Evolutionary conservation across 257 asterid species (phyloP), one percentile per base, ranked within the genome.

Genomic region (Paulownia fortunei): DNA sequence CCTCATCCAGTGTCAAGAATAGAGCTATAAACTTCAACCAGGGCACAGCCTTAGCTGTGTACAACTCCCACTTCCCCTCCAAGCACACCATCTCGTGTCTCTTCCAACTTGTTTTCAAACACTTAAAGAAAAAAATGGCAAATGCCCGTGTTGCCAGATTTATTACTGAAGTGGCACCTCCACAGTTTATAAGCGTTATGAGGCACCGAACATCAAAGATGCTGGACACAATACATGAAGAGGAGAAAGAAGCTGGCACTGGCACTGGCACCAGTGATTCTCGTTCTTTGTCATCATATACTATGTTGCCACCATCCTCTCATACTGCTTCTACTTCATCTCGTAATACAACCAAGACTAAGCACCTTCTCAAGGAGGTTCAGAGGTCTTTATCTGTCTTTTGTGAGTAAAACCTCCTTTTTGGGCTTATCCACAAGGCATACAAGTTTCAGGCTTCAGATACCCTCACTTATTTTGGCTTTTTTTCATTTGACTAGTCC

Each of bases 161-260:
- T 30, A 79, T 87, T 5, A 87, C 82, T 0, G 91, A 89, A 54
- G 90, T 66, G 8, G 94, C 96, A 15, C 97, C 97, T 0, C 90
- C 96, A 9, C 96, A 86, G 21, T 76, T 88, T 15, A 84, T 86
- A 30, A 82, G 78, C 39, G 86, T 86, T 4, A 83, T 86, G 86
- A 86, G 93, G 79, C 86, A 82, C 15, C 71, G 86, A 60, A 80
- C 89, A 58, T 82, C 91, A 2, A 84, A 87, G 78, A 84, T 87
- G 89, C 74, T 92, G 27, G 97, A 92, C n/a, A 89, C 96, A 13
- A 89, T 89, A 19, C 85, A 87, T 2, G 95, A 92, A 71, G 97
- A 91, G 41, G 96, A 92, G 67, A 91, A 70, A 73, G 97, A 89
- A 68, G 63, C 49, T 37, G 70, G 49, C 24, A 39, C 9, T n/a